Conservation (phyloP, 352 stramenopile species). For the Globisporangium radiosum region DNA sequence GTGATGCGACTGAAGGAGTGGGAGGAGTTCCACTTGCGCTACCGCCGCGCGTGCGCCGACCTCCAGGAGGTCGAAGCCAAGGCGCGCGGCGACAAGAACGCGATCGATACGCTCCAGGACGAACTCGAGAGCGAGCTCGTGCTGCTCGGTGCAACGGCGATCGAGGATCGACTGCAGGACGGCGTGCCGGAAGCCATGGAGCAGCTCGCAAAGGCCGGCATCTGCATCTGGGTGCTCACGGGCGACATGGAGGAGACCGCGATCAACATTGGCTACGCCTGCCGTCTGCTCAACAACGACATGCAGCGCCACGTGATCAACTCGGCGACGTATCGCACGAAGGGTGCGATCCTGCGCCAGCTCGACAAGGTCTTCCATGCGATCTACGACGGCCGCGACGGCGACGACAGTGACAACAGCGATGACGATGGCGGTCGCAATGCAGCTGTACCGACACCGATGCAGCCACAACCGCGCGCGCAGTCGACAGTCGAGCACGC, state of each 20-base stretch:
- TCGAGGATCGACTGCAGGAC: conserved; percentile 84
- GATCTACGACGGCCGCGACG: conserved; percentile 30
- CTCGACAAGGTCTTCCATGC: conserved; percentile 77
- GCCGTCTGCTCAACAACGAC: conserved; percentile 86
- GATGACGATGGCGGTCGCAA: neutral
- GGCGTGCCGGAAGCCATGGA: conserved; percentile 80
- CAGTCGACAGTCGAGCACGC: conserved; percentile 46
- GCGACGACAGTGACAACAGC: neutral
- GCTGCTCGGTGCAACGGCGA: conserved; percentile 76
- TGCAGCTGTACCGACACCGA: conserved; percentile 14
- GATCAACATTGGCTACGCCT: conserved; percentile 87
- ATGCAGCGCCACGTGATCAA: conserved; percentile 91
- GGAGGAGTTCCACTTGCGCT: conserved; percentile 58
- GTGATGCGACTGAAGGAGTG: conserved; percentile 46
- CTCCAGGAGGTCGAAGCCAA: conserved; percentile 70
- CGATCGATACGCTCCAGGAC: conserved; percentile 61
- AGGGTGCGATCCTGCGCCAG: conserved; percentile 56
- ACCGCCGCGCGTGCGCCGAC: conserved; percentile 54
- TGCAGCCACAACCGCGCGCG: conserved; percentile 20
- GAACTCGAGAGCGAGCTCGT: conserved; percentile 76
- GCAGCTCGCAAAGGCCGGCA: conserved; percentile 59
- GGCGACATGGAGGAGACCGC: conserved; percentile 88
- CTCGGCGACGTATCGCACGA: conserved; percentile 49
- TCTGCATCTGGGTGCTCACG: conserved; percentile 85
- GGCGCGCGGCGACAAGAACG: conserved; percentile 45